Percentiles rank a stretch among this genome's conserved stretches.
These are phyloP conservation scores for Vitis hybrid DNA, from an alignment of 177 flowering plant species.

Conservation along the genomic window DNA sequence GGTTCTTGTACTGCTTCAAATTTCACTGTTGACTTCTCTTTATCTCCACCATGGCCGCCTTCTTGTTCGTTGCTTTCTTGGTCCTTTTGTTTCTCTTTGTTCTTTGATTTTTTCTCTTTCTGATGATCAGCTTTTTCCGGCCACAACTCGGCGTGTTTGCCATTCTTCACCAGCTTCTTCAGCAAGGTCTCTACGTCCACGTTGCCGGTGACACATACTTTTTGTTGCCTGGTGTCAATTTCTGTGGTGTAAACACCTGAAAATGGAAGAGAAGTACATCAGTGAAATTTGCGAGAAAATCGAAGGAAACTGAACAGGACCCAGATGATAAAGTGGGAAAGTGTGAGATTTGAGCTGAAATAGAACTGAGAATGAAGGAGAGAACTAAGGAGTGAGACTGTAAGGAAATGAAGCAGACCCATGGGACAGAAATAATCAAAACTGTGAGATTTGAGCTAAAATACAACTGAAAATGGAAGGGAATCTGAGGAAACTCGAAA, in stretches of 20 bases:
- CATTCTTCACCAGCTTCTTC: slow-evolving; percentile 41
- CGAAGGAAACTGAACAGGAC: not conserved
- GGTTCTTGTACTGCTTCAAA: slow-evolving; percentile 13
- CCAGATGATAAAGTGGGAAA: not conserved
- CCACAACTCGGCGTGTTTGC: slow-evolving; percentile 64
- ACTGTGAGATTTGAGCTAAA: not conserved
- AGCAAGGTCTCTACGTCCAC: slow-evolving; percentile 44
- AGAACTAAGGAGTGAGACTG: not conserved
- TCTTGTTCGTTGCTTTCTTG: slow-evolving; percentile 15
- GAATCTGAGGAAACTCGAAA: not conserved
- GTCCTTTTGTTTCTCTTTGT: slow-evolving; percentile 30
- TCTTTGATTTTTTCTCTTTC: slow-evolving; percentile 30
- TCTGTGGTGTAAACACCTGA: slow-evolving; percentile 52
- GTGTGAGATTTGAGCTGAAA: not conserved
- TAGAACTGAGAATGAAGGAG: too few relatives aligned
- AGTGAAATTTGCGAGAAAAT: not conserved
- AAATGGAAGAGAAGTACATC: not conserved
- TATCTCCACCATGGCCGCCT: not conserved
- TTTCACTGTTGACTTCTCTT: slow-evolving; percentile 21
- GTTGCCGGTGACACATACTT: slow-evolving; percentile 44
- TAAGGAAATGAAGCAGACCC: not conserved
- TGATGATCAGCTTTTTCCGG: slow-evolving; percentile 31
- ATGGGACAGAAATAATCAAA: not conserved
- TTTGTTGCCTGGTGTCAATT: slow-evolving; percentile 53
- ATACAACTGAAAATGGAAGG: slow-evolving; percentile 1